Conservation (phyloP, 495 filamentous ascomycete species). For the Talaromyces ruber region DNA sequence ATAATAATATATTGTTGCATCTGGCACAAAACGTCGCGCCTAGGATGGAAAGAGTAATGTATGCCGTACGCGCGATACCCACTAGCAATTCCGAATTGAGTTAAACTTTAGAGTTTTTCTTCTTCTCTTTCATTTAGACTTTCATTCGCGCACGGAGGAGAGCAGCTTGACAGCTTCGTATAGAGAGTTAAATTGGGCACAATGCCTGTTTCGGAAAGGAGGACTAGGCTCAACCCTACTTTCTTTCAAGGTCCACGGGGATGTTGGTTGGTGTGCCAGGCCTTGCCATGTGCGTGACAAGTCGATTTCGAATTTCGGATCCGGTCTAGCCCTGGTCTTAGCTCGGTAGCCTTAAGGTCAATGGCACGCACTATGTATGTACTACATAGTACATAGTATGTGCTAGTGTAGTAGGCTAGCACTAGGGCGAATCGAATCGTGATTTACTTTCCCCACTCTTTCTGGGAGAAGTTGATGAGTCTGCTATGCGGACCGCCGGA, state of each 20-base stretch:
- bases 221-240: background rate
- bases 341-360: too few relatives aligned
- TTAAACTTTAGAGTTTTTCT: background rate
- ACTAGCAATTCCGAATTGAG: background rate
- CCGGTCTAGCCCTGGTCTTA: background rate
- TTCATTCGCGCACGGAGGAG: background rate
- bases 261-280: background rate
- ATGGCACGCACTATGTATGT: too few relatives aligned
- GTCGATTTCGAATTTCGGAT: background rate
- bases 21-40: background rate
- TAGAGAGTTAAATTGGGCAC: background rate
- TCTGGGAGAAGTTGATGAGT: background rate
- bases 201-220: background rate
- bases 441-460: too few relatives aligned
- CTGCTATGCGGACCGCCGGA: constrained; percentile 1
- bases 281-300: background rate
- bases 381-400: too few relatives aligned
- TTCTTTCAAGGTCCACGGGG: background rate
- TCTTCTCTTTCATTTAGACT: background rate
- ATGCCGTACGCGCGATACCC: background rate
- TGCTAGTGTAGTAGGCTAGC: too few relatives aligned
- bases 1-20: background rate
- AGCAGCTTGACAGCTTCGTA: background rate
- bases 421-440: background rate
- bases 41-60: background rate